phyloP scores from a whole-genome alignment of 805 yeast species.

The Saccharomycodes ludwigii region DNA sequence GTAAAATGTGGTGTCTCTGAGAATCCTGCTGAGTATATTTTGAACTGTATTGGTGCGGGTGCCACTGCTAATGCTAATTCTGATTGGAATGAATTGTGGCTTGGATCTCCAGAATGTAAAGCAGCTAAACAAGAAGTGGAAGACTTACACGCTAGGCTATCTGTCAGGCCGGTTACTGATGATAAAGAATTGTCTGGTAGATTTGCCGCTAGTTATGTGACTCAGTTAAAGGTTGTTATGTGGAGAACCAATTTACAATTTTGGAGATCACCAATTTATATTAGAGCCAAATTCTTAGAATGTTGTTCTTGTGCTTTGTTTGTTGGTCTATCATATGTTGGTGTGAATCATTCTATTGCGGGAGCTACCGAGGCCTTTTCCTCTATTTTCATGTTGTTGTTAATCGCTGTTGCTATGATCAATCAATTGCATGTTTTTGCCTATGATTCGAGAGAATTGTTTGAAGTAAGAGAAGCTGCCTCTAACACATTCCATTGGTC shows the following conservation, averaged over 20 bases:
- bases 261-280: slow-evolving; percentile 52
- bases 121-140: slow-evolving; percentile 42
- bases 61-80: too few species aligned
- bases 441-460: slow-evolving; percentile 46
- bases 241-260: slow-evolving; percentile 45
- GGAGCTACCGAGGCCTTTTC: slow-evolving; percentile 58
- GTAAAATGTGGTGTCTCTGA: slow-evolving; percentile 46
- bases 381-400: slow-evolving; percentile 42
- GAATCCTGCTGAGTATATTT: slow-evolving; percentile 68
- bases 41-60: slow-evolving; percentile 64
- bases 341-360: slow-evolving; percentile 38
- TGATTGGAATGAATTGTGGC: slow-evolving; percentile 60
- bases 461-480: slow-evolving; percentile 64
- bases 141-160: slow-evolving; percentile 36
- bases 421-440: slow-evolving; percentile 56
- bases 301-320: slow-evolving; percentile 42
- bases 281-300: slow-evolving; percentile 44
- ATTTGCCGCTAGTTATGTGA: slow-evolving; percentile 32
- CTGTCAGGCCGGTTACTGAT: slow-evolving; percentile 20
- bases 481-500: slow-evolving; percentile 61
- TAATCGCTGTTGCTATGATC: slow-evolving; percentile 39
- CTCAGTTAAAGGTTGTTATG: slow-evolving; percentile 34
- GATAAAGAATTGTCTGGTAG: slow-evolving; percentile 27
- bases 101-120: slow-evolving; percentile 34
- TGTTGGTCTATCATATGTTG: slow-evolving; percentile 59